Conservation (phyloP, 441 rosid species). For the Dalechampia spathulata region DNA sequence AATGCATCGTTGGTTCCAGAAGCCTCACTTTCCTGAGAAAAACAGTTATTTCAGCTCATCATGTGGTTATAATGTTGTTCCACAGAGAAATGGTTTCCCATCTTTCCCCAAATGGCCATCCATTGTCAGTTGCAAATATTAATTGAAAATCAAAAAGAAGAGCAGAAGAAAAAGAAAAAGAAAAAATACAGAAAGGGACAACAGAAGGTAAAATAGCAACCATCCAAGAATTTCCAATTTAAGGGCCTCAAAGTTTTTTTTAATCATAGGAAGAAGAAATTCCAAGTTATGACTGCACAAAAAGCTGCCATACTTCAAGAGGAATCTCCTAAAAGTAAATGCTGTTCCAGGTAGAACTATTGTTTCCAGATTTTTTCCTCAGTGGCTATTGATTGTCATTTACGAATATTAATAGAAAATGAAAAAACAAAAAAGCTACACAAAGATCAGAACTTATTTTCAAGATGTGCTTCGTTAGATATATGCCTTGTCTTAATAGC, state of each 20-base stretch:
- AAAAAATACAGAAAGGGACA: background rate
- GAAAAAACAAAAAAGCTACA: background rate
- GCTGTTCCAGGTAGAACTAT: background rate
- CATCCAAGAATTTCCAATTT: background rate
- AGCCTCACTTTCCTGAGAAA: slow-evolving; percentile 56
- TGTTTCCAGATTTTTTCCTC: background rate
- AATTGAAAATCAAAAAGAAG: too few relatives aligned
- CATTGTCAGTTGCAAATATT: too few relatives aligned
- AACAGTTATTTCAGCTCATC: slow-evolving; percentile 8
- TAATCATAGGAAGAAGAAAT: background rate
- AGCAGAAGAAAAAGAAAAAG: too few relatives aligned
- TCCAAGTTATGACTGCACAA: background rate
- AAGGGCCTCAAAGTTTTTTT: background rate
- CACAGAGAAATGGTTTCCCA: too few relatives aligned
- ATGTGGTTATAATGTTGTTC: background rate
- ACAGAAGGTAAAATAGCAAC: background rate
- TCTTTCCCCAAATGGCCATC: too few relatives aligned
- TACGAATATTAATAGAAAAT: too few relatives aligned
- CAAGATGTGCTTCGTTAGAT: background rate
- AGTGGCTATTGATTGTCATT: background rate
- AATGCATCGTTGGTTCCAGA: slow-evolving; percentile 54
- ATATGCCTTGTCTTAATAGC: background rate
- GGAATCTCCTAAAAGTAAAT: background rate
- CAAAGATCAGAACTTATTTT: background rate
- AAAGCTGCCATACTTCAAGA: background rate